phyloP scores from a whole-genome alignment of 192 early-diverging fungal species.

The Gonapodya prolifera region DNA sequence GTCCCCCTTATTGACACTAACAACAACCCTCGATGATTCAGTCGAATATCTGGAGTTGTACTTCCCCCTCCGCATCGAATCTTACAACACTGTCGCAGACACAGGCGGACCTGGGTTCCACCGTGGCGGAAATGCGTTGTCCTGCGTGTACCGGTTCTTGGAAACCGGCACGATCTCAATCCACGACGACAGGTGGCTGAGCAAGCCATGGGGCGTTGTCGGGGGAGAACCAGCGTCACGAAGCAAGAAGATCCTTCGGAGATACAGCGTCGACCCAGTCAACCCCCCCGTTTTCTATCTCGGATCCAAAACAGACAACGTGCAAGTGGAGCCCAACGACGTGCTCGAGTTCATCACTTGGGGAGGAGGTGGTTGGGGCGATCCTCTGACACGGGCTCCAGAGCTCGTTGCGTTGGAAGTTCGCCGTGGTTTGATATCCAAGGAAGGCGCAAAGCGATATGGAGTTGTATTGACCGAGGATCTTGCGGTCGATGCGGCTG shows the following conservation, averaged over 20 bases:
- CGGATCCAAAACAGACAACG: background rate
- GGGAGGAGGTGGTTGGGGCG: background rate
- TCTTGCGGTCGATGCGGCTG: background rate
- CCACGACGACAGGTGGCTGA: background rate
- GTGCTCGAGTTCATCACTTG: background rate
- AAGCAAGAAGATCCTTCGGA: background rate
- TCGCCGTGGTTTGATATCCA: background rate
- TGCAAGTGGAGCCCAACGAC: background rate
- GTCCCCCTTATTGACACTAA: too few relatives aligned
- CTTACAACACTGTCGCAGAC: background rate
- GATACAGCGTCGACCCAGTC: background rate
- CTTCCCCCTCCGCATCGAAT: background rate
- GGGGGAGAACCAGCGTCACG: background rate
- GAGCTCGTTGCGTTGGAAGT: background rate
- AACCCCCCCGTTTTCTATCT: background rate
- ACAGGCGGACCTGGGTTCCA: background rate
- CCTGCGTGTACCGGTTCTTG: background rate
- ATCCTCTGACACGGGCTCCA: background rate
- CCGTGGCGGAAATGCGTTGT: background rate
- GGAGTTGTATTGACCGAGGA: background rate
- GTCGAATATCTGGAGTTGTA: background rate
- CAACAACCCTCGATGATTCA: too few relatives aligned
- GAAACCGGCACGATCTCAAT: background rate
- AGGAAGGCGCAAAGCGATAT: background rate
- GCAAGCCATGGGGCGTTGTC: background rate